These are phyloP conservation scores for Ogataea haglerorum DNA, from an alignment of 805 yeast genomes.

Conservation along the genomic window DNA sequence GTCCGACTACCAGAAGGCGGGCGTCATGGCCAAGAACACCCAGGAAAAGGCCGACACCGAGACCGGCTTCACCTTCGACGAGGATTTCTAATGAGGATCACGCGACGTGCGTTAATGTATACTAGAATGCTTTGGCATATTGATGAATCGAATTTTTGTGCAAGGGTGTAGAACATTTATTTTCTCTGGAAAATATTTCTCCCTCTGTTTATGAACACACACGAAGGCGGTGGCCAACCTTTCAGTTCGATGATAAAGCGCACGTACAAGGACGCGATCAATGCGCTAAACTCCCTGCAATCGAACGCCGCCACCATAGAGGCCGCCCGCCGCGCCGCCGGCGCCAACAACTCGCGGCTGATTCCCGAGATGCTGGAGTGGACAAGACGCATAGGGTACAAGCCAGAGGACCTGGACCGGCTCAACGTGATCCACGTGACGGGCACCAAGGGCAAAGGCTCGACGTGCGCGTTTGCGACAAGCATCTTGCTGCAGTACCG, in stretches of 20 bases:
- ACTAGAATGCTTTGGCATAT: slow-evolving; percentile 7
- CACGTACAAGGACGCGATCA: slow-evolving; percentile 65
- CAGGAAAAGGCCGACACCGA: slow-evolving; percentile 38
- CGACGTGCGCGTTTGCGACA: slow-evolving; percentile 92
- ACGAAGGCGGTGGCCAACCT: not conserved
- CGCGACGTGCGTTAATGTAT: slow-evolving; percentile 11
- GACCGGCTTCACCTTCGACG: slow-evolving; percentile 78
- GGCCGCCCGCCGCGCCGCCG: slow-evolving; percentile 70
- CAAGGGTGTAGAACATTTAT: slow-evolving; percentile 4
- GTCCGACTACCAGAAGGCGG: slow-evolving; percentile 98
- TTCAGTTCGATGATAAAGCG: slow-evolving; percentile 27
- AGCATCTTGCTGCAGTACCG: slow-evolving; percentile 70
- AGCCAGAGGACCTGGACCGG: slow-evolving; percentile 62
- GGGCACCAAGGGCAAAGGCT: slow-evolving; percentile 98
- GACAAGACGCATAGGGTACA: slow-evolving; percentile 67
- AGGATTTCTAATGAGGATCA: slow-evolving; percentile 65
- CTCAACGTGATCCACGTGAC: slow-evolving; percentile 87
- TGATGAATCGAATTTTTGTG: slow-evolving; percentile 1
- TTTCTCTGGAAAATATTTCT: slow-evolving; percentile 2
- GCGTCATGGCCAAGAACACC: slow-evolving; percentile 83
- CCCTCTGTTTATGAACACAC: slow-evolving; percentile 5
- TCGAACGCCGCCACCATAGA: slow-evolving; percentile 89
- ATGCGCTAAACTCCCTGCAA: slow-evolving; percentile 80
- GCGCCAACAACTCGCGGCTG: slow-evolving; percentile 56
- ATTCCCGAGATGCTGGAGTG: slow-evolving; percentile 85